Evolutionary conservation across 768 basidiomycete genomes (phyloP).

Genomic region (Leccinum incarnatum): DNA sequence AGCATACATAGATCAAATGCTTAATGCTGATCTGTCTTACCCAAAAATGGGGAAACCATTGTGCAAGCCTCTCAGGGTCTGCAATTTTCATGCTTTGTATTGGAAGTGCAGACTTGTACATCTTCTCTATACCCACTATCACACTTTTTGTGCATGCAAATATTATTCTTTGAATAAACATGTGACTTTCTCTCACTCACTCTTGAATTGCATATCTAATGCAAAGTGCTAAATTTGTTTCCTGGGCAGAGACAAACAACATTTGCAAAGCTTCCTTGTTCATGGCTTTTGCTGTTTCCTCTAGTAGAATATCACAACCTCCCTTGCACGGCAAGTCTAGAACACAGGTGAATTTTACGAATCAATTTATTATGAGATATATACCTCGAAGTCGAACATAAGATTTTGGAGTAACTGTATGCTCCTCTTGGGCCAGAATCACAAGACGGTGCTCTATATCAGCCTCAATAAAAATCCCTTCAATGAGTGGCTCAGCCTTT

Average conservation of each 20-base stretch:
- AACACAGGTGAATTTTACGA: background rate
- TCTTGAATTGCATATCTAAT: constrained; percentile 3
- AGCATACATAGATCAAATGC: too few species aligned
- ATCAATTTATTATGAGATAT: background rate
- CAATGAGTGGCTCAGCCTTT: background rate
- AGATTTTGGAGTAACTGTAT: background rate
- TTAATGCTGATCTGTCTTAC: background rate
- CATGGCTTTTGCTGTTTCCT: background rate
- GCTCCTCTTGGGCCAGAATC: background rate
- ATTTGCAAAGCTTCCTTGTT: background rate
- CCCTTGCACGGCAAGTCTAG: background rate
- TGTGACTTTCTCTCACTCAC: background rate
- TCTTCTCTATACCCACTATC: background rate
- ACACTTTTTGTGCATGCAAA: background rate
- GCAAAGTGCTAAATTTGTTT: constrained; percentile 6
- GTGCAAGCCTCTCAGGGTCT: background rate
- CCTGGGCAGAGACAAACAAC: constrained; percentile 7
- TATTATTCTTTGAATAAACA: background rate
- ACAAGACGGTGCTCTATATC: background rate
- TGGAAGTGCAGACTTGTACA: background rate
- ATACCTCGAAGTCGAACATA: background rate
- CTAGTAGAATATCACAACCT: background rate
- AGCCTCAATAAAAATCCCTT: background rate
- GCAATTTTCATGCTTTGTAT: background rate
- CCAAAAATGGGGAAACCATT: background rate